phyloP scores from a whole-genome alignment of 192 early-diverging fungal species.

The Coemansia sp. region DNA sequence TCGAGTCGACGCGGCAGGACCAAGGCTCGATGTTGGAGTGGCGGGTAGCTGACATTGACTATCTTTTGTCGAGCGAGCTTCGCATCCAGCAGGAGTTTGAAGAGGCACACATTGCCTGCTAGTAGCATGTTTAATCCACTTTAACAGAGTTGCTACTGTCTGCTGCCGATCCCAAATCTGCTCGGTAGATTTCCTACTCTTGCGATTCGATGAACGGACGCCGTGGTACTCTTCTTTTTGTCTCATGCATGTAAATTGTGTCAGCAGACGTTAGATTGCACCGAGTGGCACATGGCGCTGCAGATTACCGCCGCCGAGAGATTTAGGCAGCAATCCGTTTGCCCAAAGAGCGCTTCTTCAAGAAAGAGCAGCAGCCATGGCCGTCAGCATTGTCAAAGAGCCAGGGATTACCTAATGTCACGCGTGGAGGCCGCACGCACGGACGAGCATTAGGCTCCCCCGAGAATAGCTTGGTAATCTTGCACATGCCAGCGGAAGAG shows the following conservation, averaged over 20 bases:
- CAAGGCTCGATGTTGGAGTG: conserved; percentile 17
- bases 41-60: conserved; percentile 46
- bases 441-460: not conserved
- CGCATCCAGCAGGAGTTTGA: conserved; percentile 24
- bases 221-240: not conserved
- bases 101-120: conserved; percentile 14
- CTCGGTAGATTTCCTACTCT: not conserved
- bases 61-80: conserved; percentile 39
- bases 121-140: not conserved
- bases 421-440: not conserved
- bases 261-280: conserved; percentile 1
- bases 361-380: not conserved
- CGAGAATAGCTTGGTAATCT: not conserved
- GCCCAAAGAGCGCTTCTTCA: not conserved
- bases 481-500: not conserved
- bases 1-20: conserved; percentile 20
- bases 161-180: no score
- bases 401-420: not conserved
- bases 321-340: not conserved
- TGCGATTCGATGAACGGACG: not conserved
- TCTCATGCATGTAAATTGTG: not conserved
- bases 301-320: not conserved
- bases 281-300: not conserved
- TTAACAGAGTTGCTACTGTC: not conserved
- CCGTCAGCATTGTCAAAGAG: not conserved